Conservation (phyloP, 768 basidiomycete genomes). For the Termitomyces heimii region DNA sequence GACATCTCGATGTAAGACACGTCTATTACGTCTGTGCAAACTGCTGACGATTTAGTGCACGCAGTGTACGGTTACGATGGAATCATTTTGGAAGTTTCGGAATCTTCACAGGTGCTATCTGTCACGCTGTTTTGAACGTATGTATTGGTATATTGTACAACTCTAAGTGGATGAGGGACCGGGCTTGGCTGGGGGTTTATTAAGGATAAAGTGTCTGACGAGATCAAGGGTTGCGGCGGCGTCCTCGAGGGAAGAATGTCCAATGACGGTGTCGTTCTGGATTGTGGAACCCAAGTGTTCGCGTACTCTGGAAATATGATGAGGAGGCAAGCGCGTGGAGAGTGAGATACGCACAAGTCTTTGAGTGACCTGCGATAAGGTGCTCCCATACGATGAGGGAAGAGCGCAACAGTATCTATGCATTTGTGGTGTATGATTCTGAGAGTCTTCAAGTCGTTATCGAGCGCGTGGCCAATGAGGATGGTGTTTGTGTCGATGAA, state of each 20-base stretch:
- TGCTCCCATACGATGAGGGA: conserved; percentile 67
- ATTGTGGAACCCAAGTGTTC: conserved; percentile 80
- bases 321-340: background rate
- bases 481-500: conserved; percentile 79
- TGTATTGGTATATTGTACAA: background rate
- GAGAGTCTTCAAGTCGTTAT: conserved; percentile 91
- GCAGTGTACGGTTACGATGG: conserved; percentile 78
- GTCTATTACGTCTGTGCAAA: background rate
- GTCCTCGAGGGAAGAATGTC: conserved; percentile 91
- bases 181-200: conserved; percentile 36
- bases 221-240: conserved; percentile 85
- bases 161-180: conserved; percentile 2
- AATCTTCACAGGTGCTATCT: conserved; percentile 70
- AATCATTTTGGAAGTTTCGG: conserved; percentile 73
- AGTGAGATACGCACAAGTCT: conserved; percentile 57
- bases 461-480: conserved; percentile 85
- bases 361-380: conserved; percentile 81
- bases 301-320: conserved; percentile 50
- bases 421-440: conserved; percentile 81
- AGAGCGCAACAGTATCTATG: conserved; percentile 84
- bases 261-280: conserved; percentile 71
- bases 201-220: conserved; percentile 74
- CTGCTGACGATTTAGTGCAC: conserved; percentile 10
- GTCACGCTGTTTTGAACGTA: conserved; percentile 55
- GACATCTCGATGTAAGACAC: conserved; percentile 55